Base-by-base conservation (phyloP, 1,284 basidiomycete species). In the Meira nashicola region DNA sequence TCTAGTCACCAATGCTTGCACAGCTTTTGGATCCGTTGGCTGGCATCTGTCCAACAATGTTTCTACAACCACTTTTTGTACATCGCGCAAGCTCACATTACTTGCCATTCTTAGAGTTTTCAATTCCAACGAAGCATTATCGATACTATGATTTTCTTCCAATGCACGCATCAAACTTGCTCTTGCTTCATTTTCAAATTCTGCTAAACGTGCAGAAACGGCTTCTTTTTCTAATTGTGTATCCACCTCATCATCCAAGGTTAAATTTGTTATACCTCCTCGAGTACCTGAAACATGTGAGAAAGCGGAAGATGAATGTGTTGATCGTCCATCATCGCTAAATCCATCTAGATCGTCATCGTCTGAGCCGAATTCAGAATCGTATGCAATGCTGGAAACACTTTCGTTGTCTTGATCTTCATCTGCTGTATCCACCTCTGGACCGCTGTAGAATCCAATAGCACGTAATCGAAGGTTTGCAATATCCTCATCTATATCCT, bases 91-190 rank as follows among this genome's bases (percentile, higher is more conserved):
- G 3, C 88, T 84, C 48, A 93, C 92, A 74, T 94, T 94, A 67
- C 86, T 88, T 44, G 91, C 90, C 92, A 94, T 94, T 49, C 92
- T 86, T 55, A 94, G 83, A 54, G 91, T 94, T 82, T 93, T 94
- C 67, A 94, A 84, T 76, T 94, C 91, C 68, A 94, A 90, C 0
- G 89, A 84, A 0, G 91, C 90, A 79, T 94, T 91, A 71, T 93
- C 91, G 54, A 92, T 85, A 4, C 88, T 89, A 80, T 94, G 92
- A 1, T 84, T 86, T 79, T 94, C 92, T n/a, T 86, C 83, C 77
- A 92, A 92, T 21, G 92, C 91, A 59, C 92, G 87, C 60, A 90
- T 88, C 52, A 94, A 83, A 15, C 90, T 92, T 64, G 87, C 87
- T 15, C 79, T 81, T 51, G 89, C 90, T 78, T 94, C 91, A 37